phyloP scores from a whole-genome alignment of 148 eudicot species.

The Euryodendron excelsum region DNA sequence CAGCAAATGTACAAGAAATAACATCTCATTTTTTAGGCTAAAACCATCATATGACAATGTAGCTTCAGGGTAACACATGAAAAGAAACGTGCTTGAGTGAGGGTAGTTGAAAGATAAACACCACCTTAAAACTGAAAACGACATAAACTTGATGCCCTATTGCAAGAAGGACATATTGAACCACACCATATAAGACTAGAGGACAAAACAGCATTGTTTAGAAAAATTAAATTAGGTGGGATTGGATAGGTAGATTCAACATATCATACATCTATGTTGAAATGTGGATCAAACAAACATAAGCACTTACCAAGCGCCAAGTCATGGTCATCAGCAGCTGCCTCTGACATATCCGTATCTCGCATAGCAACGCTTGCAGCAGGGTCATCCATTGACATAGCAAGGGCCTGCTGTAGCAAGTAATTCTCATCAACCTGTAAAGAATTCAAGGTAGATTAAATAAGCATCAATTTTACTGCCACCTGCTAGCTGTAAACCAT shows the following conservation, averaged over 20 bases:
- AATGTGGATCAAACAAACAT: not conserved
- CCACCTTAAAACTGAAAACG: not conserved
- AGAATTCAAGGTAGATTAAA: constrained; percentile 4
- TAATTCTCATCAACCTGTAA: constrained; percentile 94
- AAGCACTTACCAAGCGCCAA: constrained; percentile 69
- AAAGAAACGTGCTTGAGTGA: not conserved
- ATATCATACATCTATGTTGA: not conserved
- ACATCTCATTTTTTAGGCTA: not conserved
- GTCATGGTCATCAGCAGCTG: constrained; percentile 80
- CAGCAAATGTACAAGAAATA: not conserved
- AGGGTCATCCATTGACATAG: constrained; percentile 99
- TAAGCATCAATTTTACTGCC: not conserved
- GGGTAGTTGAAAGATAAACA: not conserved
- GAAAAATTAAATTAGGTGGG: not conserved
- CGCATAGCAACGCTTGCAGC: constrained; percentile 44
- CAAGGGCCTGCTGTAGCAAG: constrained; percentile 88
- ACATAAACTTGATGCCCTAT: not conserved
- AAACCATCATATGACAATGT: not conserved
- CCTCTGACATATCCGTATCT: constrained; percentile 91
- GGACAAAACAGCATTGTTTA: not conserved
- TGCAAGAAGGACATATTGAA: not conserved
- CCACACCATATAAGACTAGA: not conserved
- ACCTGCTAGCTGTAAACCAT: not conserved
- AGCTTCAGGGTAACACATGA: not conserved
- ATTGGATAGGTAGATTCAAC: not conserved